Percentiles rank a stretch among this genome's conserved stretches.
phyloP scores from a whole-genome alignment of 306 rosid genomes.

The Pyrus bretschneideri region DNA sequence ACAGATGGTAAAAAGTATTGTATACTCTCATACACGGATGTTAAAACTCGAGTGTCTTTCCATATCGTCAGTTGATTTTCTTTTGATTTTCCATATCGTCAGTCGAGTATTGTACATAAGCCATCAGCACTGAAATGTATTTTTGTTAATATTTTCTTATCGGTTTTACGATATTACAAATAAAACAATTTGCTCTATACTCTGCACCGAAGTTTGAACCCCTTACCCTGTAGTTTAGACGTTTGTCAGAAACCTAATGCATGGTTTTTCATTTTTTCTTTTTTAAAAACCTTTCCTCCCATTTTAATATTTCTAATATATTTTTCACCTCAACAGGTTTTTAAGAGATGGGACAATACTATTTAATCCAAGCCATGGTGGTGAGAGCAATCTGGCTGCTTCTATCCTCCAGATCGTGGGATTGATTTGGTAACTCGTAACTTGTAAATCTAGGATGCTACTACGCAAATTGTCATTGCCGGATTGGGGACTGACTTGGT shows the following conservation, averaged over 20 bases:
- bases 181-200: too few species aligned
- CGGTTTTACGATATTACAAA: too few species aligned
- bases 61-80: not conserved
- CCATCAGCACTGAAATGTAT: not conserved
- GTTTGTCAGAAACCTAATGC: too few species aligned
- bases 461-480: not conserved
- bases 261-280: not conserved
- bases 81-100: too few species aligned
- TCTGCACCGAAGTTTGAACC: not conserved
- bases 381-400: not conserved
- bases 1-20: conserved; percentile 13
- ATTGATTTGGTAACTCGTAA: not conserved
- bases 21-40: not conserved
- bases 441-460: not conserved
- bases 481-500: not conserved
- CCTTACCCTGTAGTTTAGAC: too few species aligned
- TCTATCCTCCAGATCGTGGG: not conserved
- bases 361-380: not conserved
- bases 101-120: too few species aligned
- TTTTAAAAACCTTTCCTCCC: too few species aligned
- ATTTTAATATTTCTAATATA: not conserved
- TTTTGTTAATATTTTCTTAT: not conserved
- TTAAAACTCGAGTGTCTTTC: not conserved
- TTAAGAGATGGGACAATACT: conserved; percentile 13
- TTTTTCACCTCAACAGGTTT: conserved; percentile 1